Conservation (phyloP, 352 stramenopile genomes). For the Phytophthora pini region DNA sequence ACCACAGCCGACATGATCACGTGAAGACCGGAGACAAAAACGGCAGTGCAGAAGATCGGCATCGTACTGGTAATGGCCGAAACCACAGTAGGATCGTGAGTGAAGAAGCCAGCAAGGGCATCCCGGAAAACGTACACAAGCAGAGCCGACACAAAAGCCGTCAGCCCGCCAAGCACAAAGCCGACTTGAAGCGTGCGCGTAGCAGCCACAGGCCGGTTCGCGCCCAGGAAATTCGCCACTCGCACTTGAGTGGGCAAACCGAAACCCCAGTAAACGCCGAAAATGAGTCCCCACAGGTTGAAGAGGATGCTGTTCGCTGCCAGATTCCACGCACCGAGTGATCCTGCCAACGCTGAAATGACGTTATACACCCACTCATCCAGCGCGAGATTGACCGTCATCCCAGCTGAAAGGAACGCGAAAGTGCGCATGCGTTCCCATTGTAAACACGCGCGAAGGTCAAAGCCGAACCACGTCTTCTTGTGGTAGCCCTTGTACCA, state of each 20-base stretch:
- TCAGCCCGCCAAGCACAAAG: conserved; percentile 66
- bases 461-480: conserved; percentile 79
- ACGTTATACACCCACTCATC: conserved; percentile 87
- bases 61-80: conserved; percentile 60
- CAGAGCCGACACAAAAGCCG: conserved; percentile 60
- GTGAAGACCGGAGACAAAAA: conserved; percentile 80
- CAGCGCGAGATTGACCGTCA: conserved; percentile 81
- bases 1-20: conserved; percentile 81
- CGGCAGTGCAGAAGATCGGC: conserved; percentile 73
- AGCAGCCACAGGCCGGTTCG: conserved; percentile 61
- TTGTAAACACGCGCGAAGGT: conserved; percentile 56
- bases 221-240: conserved; percentile 75
- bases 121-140: conserved; percentile 56
- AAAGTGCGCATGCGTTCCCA: conserved; percentile 76
- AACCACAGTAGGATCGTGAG: conserved; percentile 60
- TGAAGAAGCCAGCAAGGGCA: conserved; percentile 67
- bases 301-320: conserved; percentile 86
- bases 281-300: conserved; percentile 86
- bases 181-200: conserved; percentile 67
- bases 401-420: conserved; percentile 65
- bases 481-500: conserved; percentile 85
- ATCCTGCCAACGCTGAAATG: conserved; percentile 73
- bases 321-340: conserved; percentile 63
- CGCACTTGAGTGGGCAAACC: conserved; percentile 81
- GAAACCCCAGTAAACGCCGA: conserved; percentile 87